A percentile compares a stretch with the other conserved stretches of the same genome.
phyloP scores from a whole-genome alignment of 208 protist species.

The Acanthamoeba triangularis region DNA sequence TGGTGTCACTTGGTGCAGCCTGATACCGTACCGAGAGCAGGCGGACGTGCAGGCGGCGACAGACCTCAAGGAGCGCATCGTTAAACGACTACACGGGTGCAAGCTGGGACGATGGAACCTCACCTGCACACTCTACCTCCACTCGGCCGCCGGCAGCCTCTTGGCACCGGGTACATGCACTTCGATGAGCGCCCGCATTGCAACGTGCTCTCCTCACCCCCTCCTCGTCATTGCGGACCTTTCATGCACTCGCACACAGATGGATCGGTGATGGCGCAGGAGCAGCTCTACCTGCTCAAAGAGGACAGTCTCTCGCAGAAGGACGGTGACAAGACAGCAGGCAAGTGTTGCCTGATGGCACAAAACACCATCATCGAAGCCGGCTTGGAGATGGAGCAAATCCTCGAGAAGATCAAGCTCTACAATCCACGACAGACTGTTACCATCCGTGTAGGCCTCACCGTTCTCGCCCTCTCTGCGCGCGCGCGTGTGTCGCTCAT shows the following conservation, averaged over 20 bases:
- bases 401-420: slow-evolving; percentile 56
- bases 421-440: slow-evolving; percentile 30
- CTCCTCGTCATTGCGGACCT: not conserved
- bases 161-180: not conserved
- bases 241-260: not conserved
- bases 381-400: slow-evolving; percentile 59
- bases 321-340: not conserved
- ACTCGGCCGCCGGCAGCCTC: not conserved
- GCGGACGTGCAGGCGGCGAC: not conserved
- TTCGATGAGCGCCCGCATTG: not conserved
- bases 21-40: slow-evolving; percentile 34
- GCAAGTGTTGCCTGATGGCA: slow-evolving; percentile 47
- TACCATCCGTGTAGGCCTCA: not conserved
- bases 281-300: slow-evolving; percentile 32
- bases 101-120: slow-evolving; percentile 50
- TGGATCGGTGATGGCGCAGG: not conserved
- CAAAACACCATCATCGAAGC: slow-evolving; percentile 47
- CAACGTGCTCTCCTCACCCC: not conserved
- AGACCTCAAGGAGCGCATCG: slow-evolving; percentile 43
- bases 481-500: not conserved
- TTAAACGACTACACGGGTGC: not conserved
- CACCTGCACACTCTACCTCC: slow-evolving; percentile 63
- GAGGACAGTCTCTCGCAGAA: slow-evolving; percentile 2
- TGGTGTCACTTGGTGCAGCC: not conserved
- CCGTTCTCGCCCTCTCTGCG: not conserved